These are phyloP conservation scores for Dactylellina parvicollis DNA, from an alignment of 2,329 filamentous ascomycete species.

Conservation along the genomic window DNA sequence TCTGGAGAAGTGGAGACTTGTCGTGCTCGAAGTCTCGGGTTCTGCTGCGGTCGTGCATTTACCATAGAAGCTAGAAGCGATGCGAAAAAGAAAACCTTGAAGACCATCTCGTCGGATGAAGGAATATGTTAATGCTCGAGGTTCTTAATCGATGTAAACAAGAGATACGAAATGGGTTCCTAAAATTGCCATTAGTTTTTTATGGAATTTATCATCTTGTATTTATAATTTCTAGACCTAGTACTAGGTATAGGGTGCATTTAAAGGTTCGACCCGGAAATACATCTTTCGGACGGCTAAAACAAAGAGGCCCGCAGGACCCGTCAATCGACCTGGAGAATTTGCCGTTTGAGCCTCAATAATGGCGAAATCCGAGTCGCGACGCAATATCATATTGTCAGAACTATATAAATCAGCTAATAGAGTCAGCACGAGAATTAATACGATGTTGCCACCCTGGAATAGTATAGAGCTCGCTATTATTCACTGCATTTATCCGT, in stretches of 20 bases:
- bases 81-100: not conserved
- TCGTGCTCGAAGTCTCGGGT: not conserved
- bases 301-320: no score
- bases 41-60: slow-evolving; percentile 1
- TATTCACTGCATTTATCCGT: no score
- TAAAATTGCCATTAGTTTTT: no score
- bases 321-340: no score
- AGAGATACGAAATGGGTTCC: not conserved
- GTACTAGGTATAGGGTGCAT: no score
- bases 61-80: not conserved
- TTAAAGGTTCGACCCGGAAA: no score
- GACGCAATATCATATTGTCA: no score
- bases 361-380: slow-evolving; percentile 10
- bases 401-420: no score
- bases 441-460: not conserved
- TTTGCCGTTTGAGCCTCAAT: not conserved
- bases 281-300: no score
- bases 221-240: not conserved
- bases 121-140: not conserved
- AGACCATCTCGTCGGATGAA: not conserved
- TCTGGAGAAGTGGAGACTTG: not conserved
- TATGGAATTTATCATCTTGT: no score
- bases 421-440: not conserved
- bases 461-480: not conserved
- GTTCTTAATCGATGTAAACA: no score